Evolutionary conservation across 2,329 filamentous ascomycete species (phyloP).

Genomic region (Epichloe gansuensis): DNA sequence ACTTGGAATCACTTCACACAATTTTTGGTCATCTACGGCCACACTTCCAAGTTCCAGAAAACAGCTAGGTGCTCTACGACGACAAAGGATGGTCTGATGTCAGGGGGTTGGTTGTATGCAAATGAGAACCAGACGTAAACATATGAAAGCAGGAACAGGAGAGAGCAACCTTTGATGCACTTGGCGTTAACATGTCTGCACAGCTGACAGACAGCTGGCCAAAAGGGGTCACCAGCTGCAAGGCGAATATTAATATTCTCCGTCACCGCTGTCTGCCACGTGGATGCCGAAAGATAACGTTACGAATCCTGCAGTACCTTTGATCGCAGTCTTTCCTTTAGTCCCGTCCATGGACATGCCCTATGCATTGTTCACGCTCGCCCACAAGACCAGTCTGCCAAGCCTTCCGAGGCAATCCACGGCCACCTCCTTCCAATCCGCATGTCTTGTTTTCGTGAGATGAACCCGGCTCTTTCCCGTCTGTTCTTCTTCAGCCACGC

Average conservation of each 20-base stretch:
- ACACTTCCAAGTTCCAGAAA: too few relatives aligned
- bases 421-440: not conserved
- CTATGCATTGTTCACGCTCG: not conserved
- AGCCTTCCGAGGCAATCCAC: not conserved
- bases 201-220: slow-evolving; percentile 3
- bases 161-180: not conserved
- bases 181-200: not conserved
- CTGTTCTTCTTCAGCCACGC: slow-evolving; percentile 5
- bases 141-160: too few relatives aligned
- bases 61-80: too few relatives aligned
- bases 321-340: not conserved
- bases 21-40: too few relatives aligned
- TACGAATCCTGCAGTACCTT: not conserved
- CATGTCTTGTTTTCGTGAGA: slow-evolving; percentile 3
- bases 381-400: not conserved
- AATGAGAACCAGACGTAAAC: too few relatives aligned
- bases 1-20: too few relatives aligned
- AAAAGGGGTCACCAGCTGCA: slow-evolving; percentile 2
- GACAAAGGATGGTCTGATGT: too few relatives aligned
- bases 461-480: slow-evolving; percentile 5
- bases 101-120: too few relatives aligned
- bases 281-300: not conserved
- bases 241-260: not conserved
- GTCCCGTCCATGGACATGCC: not conserved
- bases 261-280: slow-evolving; percentile 4